Evolutionary conservation across 2,329 filamentous ascomycete species (phyloP).

Genomic region (Fusarium vanettenii): DNA sequence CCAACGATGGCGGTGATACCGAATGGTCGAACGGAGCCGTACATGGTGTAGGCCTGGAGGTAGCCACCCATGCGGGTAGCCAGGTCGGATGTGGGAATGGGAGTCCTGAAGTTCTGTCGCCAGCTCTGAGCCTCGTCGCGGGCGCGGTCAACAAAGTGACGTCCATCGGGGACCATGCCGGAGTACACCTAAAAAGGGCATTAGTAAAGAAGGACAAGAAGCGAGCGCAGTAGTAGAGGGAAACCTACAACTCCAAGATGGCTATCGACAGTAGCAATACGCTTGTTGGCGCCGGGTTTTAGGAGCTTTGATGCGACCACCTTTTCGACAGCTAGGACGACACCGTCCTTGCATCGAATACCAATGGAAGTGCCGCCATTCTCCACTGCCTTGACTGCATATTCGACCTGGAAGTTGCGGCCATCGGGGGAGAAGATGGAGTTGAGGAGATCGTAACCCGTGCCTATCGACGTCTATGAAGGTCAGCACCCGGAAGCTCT

Average conservation of each 20-base stretch:
- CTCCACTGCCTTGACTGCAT: slow-evolving; percentile 98
- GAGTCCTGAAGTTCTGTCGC: slow-evolving; percentile 94
- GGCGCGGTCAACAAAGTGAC: slow-evolving; percentile 93
- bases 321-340: slow-evolving; percentile 97
- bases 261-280: slow-evolving; percentile 93
- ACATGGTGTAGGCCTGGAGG: slow-evolving; percentile 96
- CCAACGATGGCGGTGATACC: slow-evolving; percentile 95
- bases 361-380: slow-evolving; percentile 96
- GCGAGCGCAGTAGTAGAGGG: background rate
- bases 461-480: slow-evolving; percentile 97
- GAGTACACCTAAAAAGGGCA: slow-evolving; percentile 76
- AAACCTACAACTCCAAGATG: slow-evolving; percentile 88
- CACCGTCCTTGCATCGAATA: slow-evolving; percentile 96
- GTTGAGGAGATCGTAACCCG: slow-evolving; percentile 99
- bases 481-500: slow-evolving; percentile 42
- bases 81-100: slow-evolving; percentile 88
- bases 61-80: slow-evolving; percentile 95
- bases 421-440: slow-evolving; percentile 99
- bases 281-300: slow-evolving; percentile 95
- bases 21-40: slow-evolving; percentile 95
- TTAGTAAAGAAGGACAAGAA: background rate
- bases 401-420: slow-evolving; percentile 99
- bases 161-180: slow-evolving; percentile 92
- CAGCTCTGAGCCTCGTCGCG: slow-evolving; percentile 93
- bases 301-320: slow-evolving; percentile 94